Percentiles rank a stretch among this genome's conserved stretches.
Conservation (phyloP, 352 stramenopile species). For the Phytophthora hibernalis region DNA sequence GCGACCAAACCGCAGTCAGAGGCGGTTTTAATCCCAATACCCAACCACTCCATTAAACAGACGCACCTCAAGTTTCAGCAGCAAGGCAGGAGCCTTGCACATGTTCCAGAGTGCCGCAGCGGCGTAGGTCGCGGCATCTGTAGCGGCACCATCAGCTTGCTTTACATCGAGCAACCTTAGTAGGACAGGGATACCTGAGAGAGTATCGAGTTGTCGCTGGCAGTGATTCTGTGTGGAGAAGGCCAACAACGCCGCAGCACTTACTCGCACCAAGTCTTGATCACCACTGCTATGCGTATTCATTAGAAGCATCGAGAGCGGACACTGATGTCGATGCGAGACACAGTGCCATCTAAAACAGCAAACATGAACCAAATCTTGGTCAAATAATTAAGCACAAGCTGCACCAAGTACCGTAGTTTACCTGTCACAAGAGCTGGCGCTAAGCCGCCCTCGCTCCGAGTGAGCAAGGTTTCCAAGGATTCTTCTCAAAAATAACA, state of each 20-base stretch:
- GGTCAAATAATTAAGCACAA: too few relatives aligned
- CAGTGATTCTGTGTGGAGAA: slow-evolving; percentile 80
- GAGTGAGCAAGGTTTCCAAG: slow-evolving; percentile 66
- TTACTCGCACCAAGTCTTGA: slow-evolving; percentile 47
- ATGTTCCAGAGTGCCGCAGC: slow-evolving; percentile 75
- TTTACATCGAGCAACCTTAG: slow-evolving; percentile 54
- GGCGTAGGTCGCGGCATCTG: slow-evolving; percentile 58
- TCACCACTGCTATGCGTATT: slow-evolving; percentile 40
- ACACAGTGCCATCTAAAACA: slow-evolving; percentile 64
- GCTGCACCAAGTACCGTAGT: slow-evolving; percentile 21
- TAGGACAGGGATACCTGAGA: slow-evolving; percentile 54
- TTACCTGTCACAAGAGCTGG: slow-evolving; percentile 63
- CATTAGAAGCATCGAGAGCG: slow-evolving; percentile 59
- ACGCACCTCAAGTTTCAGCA: slow-evolving; percentile 74
- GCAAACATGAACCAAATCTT: background rate
- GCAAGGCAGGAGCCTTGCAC: slow-evolving; percentile 63
- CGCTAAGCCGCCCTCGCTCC: slow-evolving; percentile 60
- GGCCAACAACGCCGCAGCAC: slow-evolving; percentile 59
- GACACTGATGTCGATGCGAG: slow-evolving; percentile 75
- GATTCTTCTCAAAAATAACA: slow-evolving; percentile 45
- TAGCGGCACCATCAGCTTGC: slow-evolving; percentile 15
- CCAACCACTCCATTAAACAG: background rate
- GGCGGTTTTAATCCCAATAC: background rate
- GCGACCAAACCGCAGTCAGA: slow-evolving; percentile 10
- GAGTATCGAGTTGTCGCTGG: slow-evolving; percentile 66